phyloP scores from a whole-genome alignment of 139 green algal genomes.

The Tetradesmus lagerheimii region DNA sequence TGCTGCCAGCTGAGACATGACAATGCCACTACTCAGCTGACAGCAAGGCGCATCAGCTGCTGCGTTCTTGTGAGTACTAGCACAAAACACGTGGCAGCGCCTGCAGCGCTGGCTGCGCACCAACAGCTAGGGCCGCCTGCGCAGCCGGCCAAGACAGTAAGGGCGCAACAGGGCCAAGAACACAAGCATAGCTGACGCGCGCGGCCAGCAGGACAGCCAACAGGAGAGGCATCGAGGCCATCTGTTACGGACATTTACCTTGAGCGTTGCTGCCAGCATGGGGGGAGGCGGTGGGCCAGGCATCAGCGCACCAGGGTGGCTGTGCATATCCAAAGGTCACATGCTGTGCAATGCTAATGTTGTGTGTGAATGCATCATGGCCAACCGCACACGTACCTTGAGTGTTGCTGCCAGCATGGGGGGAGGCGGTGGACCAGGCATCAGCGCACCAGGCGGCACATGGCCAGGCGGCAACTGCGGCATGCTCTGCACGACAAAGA shows the following conservation, averaged over 20 bases:
- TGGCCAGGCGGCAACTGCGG: constrained; percentile 29
- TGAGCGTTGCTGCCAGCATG: constrained; percentile 48
- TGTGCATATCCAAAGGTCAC: too few relatives aligned
- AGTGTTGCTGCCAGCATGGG: constrained; percentile 49
- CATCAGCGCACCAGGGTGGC: background rate
- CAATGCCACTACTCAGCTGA: too few relatives aligned
- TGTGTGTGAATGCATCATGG: too few relatives aligned
- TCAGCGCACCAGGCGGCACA: background rate
- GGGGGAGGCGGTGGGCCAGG: constrained; percentile 8
- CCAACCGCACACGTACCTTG: constrained; percentile 44
- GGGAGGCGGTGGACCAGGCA: constrained; percentile 3
- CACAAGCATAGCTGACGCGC: too few relatives aligned
- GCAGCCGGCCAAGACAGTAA: too few relatives aligned
- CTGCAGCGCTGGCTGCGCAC: background rate
- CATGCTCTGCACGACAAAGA: background rate
- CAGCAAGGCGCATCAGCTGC: too few relatives aligned
- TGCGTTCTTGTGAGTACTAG: too few relatives aligned
- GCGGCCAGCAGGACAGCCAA: too few relatives aligned
- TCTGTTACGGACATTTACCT: too few relatives aligned
- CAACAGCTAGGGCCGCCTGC: constrained; percentile 49
- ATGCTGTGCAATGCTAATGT: too few relatives aligned
- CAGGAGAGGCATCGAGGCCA: too few relatives aligned
- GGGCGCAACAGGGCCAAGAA: background rate
- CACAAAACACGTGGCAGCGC: background rate
- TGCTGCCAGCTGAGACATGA: too few relatives aligned